Percentiles rank a stretch among this genome's conserved stretches.
Evolutionary conservation across 495 filamentous ascomycete species (phyloP).

Genomic region (Aspergillus carlsbadensis): DNA sequence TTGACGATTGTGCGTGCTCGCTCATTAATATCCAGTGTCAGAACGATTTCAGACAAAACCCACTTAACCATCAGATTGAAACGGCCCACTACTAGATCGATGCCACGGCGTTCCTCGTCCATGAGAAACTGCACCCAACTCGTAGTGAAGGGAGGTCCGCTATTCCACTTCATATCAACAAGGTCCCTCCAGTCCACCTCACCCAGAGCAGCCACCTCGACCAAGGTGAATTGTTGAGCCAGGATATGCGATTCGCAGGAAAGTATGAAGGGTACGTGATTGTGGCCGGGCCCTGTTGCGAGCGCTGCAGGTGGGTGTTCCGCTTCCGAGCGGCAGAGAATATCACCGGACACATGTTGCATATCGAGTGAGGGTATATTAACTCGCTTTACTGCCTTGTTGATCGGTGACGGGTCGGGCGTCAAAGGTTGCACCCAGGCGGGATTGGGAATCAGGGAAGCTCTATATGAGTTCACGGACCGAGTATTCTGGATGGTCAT

Average conservation of each 20-base stretch:
- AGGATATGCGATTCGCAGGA: conserved; percentile 87
- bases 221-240: conserved; percentile 91
- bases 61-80: conserved; percentile 99
- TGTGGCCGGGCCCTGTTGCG: conserved; percentile 12
- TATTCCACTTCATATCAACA: conserved; percentile 91
- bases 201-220: conserved; percentile 93
- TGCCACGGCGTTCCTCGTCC: conserved; percentile 76
- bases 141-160: conserved; percentile 58
- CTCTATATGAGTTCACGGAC: conserved; percentile 37
- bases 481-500: conserved; percentile 67
- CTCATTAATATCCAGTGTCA: conserved; percentile 81
- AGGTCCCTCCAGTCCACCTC: conserved; percentile 98
- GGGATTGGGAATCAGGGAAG: conserved; percentile 39
- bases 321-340: conserved; percentile 40
- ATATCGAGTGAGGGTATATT: conserved; percentile 24
- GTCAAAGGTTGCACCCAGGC: conserved; percentile 49
- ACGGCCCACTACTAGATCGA: conserved; percentile 93
- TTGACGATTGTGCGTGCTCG: conserved; percentile 83
- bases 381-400: conserved; percentile 19
- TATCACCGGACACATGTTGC: conserved; percentile 37
- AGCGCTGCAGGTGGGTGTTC: conserved; percentile 14
- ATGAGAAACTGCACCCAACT: conserved; percentile 93
- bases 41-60: conserved; percentile 86
- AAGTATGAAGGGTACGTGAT: conserved; percentile 87
- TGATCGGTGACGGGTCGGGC: conserved; percentile 49